These are phyloP conservation scores for Teratosphaeria zuluensis DNA, from an alignment of 2,329 filamentous ascomycete genomes.

Conservation along the genomic window DNA sequence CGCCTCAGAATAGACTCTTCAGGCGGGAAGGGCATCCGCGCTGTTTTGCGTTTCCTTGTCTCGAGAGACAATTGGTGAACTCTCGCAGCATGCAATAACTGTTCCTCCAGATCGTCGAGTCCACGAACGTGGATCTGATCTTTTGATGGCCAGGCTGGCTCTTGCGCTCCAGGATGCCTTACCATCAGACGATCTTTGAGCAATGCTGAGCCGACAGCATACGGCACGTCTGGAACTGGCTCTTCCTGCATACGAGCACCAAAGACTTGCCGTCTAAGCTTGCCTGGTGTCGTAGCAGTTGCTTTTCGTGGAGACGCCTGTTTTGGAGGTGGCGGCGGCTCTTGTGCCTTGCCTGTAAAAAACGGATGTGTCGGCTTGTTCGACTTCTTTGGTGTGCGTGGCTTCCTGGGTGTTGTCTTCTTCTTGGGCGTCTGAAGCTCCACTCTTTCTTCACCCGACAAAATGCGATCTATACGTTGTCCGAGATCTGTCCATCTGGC, in stretches of 20 bases:
- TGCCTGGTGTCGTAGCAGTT: constrained; percentile 39
- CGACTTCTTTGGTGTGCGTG: constrained; percentile 14
- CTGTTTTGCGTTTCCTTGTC: constrained; percentile 28
- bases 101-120: constrained; percentile 1
- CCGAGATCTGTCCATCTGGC: constrained; percentile 42
- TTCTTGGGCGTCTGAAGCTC: constrained; percentile 9
- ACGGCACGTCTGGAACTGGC: constrained; percentile 10
- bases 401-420: constrained; percentile 14
- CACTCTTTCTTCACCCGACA: constrained; percentile 31
- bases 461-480: constrained; percentile 53
- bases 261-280: constrained; percentile 27
- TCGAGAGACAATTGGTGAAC: neutral
- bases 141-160: constrained; percentile 63
- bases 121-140: constrained; percentile 57
- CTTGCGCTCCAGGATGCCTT: constrained; percentile 55
- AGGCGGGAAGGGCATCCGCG: constrained; percentile 13
- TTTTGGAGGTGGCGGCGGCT: constrained; percentile 16
- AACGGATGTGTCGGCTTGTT: constrained; percentile 52
- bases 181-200: constrained; percentile 28
- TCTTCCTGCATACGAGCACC: constrained; percentile 10
- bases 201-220: constrained; percentile 17
- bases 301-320: constrained; percentile 22
- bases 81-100: neutral
- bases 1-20: constrained; percentile 14
- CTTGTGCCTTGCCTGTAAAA: constrained; percentile 49